Percentiles rank a stretch among this genome's conserved stretches.
phyloP scores from a whole-genome alignment of 2,329 filamentous ascomycete genomes.

The Hypoxylon sp. region DNA sequence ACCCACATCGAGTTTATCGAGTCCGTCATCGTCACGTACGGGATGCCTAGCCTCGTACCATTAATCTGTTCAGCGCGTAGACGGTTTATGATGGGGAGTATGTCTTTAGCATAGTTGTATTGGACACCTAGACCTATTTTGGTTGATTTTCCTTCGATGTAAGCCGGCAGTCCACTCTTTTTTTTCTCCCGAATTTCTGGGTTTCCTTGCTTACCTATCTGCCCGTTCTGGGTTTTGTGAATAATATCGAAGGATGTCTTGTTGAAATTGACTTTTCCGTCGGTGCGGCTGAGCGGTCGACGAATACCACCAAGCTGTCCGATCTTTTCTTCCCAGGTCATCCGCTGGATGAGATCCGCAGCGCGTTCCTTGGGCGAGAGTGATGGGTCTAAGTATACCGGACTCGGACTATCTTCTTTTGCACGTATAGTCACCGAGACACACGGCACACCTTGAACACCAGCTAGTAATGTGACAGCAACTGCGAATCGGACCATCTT shows the following conservation, averaged over 20 bases:
- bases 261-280: constrained; percentile 31
- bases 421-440: not conserved
- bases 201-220: constrained; percentile 27
- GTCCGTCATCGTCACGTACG: constrained; percentile 50
- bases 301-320: constrained; percentile 42
- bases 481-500: constrained; percentile 17
- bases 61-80: constrained; percentile 46
- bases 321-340: constrained; percentile 43
- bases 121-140: constrained; percentile 50
- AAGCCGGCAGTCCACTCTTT: not conserved
- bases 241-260: constrained; percentile 33
- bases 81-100: constrained; percentile 50
- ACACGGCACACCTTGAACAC: not conserved
- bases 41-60: constrained; percentile 44
- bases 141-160: not conserved
- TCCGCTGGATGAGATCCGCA: constrained; percentile 36
- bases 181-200: not conserved
- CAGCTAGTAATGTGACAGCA: not conserved
- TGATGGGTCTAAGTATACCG: constrained; percentile 13
- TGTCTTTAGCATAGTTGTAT: constrained; percentile 52
- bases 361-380: constrained; percentile 30
- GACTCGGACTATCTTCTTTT: constrained; percentile 1
- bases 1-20: constrained; percentile 54
- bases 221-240: constrained; percentile 33
- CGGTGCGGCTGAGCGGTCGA: constrained; percentile 14